These are phyloP conservation scores for Neurospora terricola DNA, from an alignment of 495 filamentous ascomycete species.

Conservation along the genomic window DNA sequence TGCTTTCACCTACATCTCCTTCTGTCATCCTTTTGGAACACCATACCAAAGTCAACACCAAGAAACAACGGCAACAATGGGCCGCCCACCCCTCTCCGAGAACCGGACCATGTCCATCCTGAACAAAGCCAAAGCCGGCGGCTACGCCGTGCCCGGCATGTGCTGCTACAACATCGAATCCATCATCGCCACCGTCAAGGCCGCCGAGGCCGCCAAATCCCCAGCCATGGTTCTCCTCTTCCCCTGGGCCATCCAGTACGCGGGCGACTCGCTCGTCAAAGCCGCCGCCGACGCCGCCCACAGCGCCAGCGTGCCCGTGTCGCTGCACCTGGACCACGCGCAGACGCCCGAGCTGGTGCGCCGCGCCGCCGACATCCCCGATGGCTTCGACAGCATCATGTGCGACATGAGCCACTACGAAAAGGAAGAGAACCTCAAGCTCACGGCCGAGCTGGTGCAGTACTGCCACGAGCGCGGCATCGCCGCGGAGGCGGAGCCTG, in stretches of 20 bases:
- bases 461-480: constrained; percentile 71
- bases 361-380: constrained; percentile 49
- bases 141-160: constrained; percentile 66
- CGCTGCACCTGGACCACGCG: constrained; percentile 69
- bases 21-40: background rate
- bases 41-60: background rate
- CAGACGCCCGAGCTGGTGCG: constrained; percentile 64
- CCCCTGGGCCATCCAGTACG: constrained; percentile 74
- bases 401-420: constrained; percentile 77
- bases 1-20: background rate
- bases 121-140: constrained; percentile 50
- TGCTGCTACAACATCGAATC: constrained; percentile 83
- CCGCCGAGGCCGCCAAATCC: constrained; percentile 62
- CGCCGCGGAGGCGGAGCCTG: constrained; percentile 71
- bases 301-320: constrained; percentile 58
- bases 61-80: constrained; percentile 28
- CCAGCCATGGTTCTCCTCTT: constrained; percentile 80
- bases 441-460: constrained; percentile 57
- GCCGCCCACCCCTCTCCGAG: constrained; percentile 36
- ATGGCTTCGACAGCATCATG: constrained; percentile 72
- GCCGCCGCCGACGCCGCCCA: constrained; percentile 41
- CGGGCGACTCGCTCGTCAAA: constrained; percentile 38
- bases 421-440: constrained; percentile 65
- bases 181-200: constrained; percentile 68
- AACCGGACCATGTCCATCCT: constrained; percentile 64